These are phyloP conservation scores for Arthrobotrys musiformis DNA, from an alignment of 2,329 filamentous ascomycete species.

Conservation along the genomic window DNA sequence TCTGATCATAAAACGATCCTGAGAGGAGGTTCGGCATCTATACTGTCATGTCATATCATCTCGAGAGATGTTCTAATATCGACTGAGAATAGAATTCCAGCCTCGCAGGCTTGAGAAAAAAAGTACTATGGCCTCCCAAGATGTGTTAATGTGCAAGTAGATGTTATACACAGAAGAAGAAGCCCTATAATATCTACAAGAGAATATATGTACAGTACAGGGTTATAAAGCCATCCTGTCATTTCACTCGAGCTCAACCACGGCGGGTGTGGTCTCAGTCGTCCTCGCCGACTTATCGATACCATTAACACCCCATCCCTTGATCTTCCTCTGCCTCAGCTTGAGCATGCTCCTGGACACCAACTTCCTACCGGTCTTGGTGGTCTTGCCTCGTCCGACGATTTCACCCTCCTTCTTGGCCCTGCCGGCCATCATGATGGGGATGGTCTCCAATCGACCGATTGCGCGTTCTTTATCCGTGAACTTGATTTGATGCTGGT, in stretches of 20 bases:
- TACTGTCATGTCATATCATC: conserved; percentile 9
- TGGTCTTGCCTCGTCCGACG: conserved; percentile 22
- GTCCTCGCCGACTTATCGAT: conserved; percentile 15
- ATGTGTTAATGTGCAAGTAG: neutral
- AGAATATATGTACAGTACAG: conserved; percentile 48
- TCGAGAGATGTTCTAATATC: conserved; percentile 26
- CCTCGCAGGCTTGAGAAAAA: conserved; percentile 24
- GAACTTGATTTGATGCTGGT: conserved; percentile 48
- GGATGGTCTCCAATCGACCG: conserved; percentile 49
- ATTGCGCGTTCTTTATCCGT: conserved; percentile 47
- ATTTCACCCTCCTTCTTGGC: conserved; percentile 34
- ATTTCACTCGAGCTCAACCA: neutral
- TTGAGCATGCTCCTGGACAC: conserved; percentile 49
- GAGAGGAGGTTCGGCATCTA: neutral
- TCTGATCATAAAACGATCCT: neutral
- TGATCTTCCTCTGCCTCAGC: conserved; percentile 46
- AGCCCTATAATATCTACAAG: conserved; percentile 25
- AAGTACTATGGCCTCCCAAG: neutral
- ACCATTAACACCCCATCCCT: conserved; percentile 47
- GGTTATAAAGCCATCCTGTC: neutral
- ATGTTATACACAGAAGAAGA: conserved; percentile 4
- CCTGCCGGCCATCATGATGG: conserved; percentile 52
- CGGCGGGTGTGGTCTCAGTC: neutral
- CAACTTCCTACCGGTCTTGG: conserved; percentile 20
- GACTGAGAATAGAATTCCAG: conserved; percentile 31